Conservation (phyloP, 2,329 filamentous ascomycete species). For the Phoma herbarum region DNA sequence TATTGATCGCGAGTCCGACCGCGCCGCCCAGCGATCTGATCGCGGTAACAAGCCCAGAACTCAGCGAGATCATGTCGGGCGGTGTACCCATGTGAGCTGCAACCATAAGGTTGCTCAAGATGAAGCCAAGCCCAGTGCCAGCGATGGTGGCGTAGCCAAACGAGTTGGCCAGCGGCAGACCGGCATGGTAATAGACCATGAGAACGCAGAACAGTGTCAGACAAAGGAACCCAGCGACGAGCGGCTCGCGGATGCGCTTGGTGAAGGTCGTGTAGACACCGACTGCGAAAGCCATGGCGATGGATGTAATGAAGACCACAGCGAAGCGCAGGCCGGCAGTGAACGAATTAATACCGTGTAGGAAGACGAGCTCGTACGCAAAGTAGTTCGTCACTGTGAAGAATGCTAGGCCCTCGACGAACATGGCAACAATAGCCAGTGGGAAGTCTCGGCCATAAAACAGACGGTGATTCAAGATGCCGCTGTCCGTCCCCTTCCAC, state of each 20-base stretch:
- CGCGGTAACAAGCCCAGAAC: not conserved
- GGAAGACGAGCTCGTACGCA: no score
- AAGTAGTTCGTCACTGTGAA: not conserved
- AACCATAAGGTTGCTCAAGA: not conserved
- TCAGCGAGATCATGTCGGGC: conserved; percentile 1
- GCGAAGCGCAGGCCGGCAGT: no score
- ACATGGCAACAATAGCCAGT: not conserved
- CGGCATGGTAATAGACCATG: not conserved
- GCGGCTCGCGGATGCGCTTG: no score
- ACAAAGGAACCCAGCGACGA: no score
- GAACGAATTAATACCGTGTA: no score
- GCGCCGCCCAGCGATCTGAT: conserved; percentile 2
- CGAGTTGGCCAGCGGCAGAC: conserved; percentile 1
- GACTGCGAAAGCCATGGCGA: no score
- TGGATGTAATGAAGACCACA: no score
- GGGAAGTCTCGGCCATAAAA: not conserved
- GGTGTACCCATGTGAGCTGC: conserved; percentile 5
- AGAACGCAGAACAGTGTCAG: not conserved
- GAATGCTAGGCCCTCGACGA: not conserved
- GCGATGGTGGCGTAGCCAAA: not conserved
- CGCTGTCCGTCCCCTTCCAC: not conserved
- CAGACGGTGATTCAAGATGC: not conserved
- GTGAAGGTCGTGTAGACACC: no score
- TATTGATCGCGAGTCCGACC: conserved; percentile 3
- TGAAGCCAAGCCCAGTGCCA: not conserved